Base-by-base conservation (phyloP, 2,329 filamentous ascomycete genomes). In the Monosporascus sp. region DNA sequence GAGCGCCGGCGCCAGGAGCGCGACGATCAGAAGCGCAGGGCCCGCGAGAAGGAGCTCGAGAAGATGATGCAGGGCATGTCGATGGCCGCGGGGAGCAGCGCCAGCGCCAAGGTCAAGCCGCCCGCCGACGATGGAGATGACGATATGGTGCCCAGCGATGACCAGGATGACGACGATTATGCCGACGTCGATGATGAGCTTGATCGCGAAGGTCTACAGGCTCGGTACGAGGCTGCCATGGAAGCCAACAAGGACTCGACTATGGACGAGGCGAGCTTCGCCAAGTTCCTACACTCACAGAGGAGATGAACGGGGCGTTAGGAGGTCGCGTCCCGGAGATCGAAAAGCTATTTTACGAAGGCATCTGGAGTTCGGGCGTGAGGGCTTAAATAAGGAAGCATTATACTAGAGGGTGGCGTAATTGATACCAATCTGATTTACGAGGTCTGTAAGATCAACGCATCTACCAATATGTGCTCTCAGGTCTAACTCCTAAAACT, bases 1-100 rank as follows among this genome's bases (percentile, higher is more conserved):
- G 90, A 97, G 72, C 82, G 85, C 57, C 82, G 89, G 67, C 80
- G 85, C 57, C 81, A 83, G 55, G 85, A 93, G 68, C 82, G 91
- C 24, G 89, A 95, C 56, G 81, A 87, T 56, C 80, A 85, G 61
- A 93, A 92, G 75, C 79, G 83, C 56, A 80, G 80, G 54, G 74
- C 82, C 27, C 80, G 91, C 46, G 86, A 96, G 64, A 83, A 87
- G 65, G 92, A 99, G 69, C 74, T 99, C 27, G 89, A 89, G 56
- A 91, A 90, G 75, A 84, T 99, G 77, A 96, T 99, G 91, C 87
- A 88, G 68, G 93, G 94, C 62, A 96, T 99, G 89, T 76, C 76
- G 2, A 77, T 81, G 58, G 71, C 69, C 11, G 64, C 62, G 11
- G 59, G 59, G 1, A 56, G 57, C 3, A 67, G 57, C 47, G 54